Base-by-base conservation (phyloP, 2,329 filamentous ascomycete species). In the Aureobasidium sp. region DNA sequence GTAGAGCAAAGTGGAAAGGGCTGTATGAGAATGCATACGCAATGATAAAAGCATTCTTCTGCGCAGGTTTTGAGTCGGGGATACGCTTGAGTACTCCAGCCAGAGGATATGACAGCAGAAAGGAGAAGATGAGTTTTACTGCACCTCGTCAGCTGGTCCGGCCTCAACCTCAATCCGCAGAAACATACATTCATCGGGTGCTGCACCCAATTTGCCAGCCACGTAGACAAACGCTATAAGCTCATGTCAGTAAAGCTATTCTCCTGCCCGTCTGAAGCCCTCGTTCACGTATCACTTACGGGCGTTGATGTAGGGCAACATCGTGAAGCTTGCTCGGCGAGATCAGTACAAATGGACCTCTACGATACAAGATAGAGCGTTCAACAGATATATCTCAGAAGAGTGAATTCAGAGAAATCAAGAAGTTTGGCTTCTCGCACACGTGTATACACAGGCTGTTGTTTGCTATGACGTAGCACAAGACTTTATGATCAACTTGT, bases 61-160 rank as follows among this genome's bases (percentile, higher is more conserved):
- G 83, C 68, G 85, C 86, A 59, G 93, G 93, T 59, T 88, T 86
- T 53, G 84, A 78, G 77, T 99, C 94, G 36, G 94, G 93, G 25
- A 99, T 82, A 59, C 94, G 85, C 75, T 99, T 99, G 9, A 99
- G 81, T 30, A 96, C 74, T 29, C 83, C 94, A 51, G 94, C 91
- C 60, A 99, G 82, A 2, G 94, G 94, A 71, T 96, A 99, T 11
- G 94, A 97, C 42, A 96, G 75, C 51, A 99, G 81, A 74, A 97
- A 96, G 7, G 90, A 91, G 72, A 86, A 87, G 69, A 97, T 88
- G 68, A 97, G 88, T 75, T 99, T 99, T 68, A 99, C 92, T 97
- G 68, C 14, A 29, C 21, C 30, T 21, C 55, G 71, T 61, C 70
- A 36, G 41, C 27, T 14, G 14, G 3, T 2, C n/a, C 48, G 49